phyloP scores from a whole-genome alignment of 768 basidiomycete genomes.

The Pisolithus orientalis region DNA sequence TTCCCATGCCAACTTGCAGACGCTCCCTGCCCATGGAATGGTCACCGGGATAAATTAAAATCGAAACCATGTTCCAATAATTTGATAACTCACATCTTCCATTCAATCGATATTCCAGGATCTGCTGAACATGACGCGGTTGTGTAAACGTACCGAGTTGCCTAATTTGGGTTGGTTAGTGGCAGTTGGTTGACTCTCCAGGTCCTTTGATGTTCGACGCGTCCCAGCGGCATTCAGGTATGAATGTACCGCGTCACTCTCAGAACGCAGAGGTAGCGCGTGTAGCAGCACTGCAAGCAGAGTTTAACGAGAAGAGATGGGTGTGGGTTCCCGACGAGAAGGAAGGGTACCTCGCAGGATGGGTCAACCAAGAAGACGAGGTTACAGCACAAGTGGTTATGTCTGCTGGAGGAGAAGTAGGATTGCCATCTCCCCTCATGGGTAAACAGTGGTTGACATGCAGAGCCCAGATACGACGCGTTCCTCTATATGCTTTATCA shows the following conservation, averaged over 20 bases:
- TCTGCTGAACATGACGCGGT: neutral
- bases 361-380: constrained; percentile 84
- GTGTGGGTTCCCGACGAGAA: constrained; percentile 94
- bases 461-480: constrained; percentile 45
- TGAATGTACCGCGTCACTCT: constrained; percentile 45
- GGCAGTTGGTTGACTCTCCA: neutral
- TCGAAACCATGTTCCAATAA: neutral
- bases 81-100: neutral
- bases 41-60: neutral
- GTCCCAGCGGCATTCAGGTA: constrained; percentile 16
- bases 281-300: constrained; percentile 85
- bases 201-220: neutral
- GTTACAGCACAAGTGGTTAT: constrained; percentile 81
- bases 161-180: neutral
- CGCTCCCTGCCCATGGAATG: neutral
- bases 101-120: too few relatives aligned
- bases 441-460: constrained; percentile 1
- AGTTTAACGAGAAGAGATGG: constrained; percentile 98
- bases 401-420: constrained; percentile 77
- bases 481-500: constrained; percentile 76
- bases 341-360: constrained; percentile 91
- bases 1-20: neutral
- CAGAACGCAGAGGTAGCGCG: constrained; percentile 68
- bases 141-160: neutral
- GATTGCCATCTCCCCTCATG: constrained; percentile 10